Base-by-base conservation (phyloP, 2,329 filamentous ascomycete genomes). In the Ophiostoma novo-ulmi region DNA sequence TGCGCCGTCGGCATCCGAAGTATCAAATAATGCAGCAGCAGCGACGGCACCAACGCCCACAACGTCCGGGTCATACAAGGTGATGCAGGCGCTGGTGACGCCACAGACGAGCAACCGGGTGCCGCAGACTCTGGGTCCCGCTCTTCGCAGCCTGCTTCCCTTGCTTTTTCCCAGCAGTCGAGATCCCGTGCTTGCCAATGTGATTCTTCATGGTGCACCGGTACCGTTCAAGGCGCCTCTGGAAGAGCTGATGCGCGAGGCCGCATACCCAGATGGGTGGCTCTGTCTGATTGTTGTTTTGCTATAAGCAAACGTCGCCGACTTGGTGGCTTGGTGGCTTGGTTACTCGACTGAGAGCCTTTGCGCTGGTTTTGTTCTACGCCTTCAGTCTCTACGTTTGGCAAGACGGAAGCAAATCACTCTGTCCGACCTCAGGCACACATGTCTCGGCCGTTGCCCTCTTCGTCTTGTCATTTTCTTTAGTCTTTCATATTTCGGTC, bases 191-290 rank as follows among this genome's bases (percentile, higher is more conserved):
- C 85, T 97, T 67, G 95, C 94, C 0, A 89, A 91, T 71, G 91
- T 91, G 1, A 85, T 98, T 7, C 80, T 98, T 76, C 95, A 99
- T 81, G 95, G 95, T 0, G 92, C 89, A 1, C 85, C 88, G 0
- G 86, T 97, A 71, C 94, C 95, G 0, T 91, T 98, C 82, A 81
- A 83, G 72, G 91, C 93, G 1, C 89, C 89, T 35, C 80, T 99
- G 22, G 91, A 93, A 76, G 94, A 97, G 66, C 79, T 99, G 71
- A 91, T 95, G 80, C 86, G 89, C 71, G 90, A 91, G 76, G 91
- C 91, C 4, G 88, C 92, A 1, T 98, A 97, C 82, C 89, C 93
- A 0, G 95, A 99, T 80, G 95, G 95, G 0, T 99, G 94, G 90
- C 79, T 97, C 36, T 92, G 93, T 79, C 80, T 97, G 61, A 91